Evolutionary conservation across 2,329 filamentous ascomycete species (phyloP), one percentile per base, ranked within the genome.

Genomic region (Phaeomoniella chlamydospora): DNA sequence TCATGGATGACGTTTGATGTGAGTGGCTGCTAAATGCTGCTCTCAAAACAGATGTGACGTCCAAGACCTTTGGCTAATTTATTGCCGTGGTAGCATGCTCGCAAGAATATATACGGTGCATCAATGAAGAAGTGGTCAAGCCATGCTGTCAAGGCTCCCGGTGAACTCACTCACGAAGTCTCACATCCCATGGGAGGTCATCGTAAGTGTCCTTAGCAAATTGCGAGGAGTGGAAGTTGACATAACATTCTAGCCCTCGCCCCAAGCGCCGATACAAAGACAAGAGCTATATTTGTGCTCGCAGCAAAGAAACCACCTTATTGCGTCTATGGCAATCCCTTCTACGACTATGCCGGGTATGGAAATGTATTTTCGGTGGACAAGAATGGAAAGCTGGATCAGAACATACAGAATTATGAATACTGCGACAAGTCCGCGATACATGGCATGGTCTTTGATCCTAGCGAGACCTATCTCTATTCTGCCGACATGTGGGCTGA

Each of bases 71-170:
- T 34, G 5, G 36, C 36, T 26, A n/a, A 26, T 9, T n/a, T 35
- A 40, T 38, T 12, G 39, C 3, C 16, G 14, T 16, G 38, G 36
- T 51, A 88, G 78, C 83, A 92, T 59, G 64, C 70, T 42, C 81
- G 79, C 51, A 88, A 85, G 59, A 80, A 81, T 54, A 78, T 93
- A 41, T 93, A 93, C 56, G 85, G 85, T 49, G 78, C 85, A 3
- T 82, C 83, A 41, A 90, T 90, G 83, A 93, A 93, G 68, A 88
- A 86, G 56, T 93, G 84, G 83, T 79, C 79, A 34, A 86, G 80
- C 54, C 88, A 83, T 56, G 65, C 75, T 32, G 80, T 92, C 49
- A 72, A 77, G 48, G 78, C 72, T 46, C 80, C 84, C 2, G 77
- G 74, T 2, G 74, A 84, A 34, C 90, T 93, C 44, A 61, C 74